phyloP scores from a whole-genome alignment of 2,329 filamentous ascomycete species.

The Penicillium sp. region DNA sequence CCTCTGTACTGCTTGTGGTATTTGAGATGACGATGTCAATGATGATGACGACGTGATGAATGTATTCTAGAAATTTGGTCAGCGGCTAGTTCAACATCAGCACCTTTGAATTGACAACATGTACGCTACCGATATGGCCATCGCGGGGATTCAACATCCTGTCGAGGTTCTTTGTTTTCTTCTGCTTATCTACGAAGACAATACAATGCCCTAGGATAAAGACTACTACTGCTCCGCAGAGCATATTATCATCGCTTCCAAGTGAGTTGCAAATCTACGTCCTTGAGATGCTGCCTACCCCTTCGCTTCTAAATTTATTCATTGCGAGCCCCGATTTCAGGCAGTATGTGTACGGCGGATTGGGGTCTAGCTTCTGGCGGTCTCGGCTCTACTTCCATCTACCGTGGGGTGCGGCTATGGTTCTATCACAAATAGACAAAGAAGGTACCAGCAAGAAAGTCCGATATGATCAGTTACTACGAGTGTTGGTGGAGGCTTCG shows the following conservation, averaged over 20 bases:
- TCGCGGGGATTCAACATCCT: too few relatives aligned
- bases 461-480: constrained; percentile 5
- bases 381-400: constrained; percentile 18
- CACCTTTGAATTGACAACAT: too few relatives aligned
- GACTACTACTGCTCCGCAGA: too few relatives aligned
- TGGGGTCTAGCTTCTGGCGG: constrained; percentile 15
- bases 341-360: constrained; percentile 5
- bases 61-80: too few relatives aligned
- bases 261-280: constrained; percentile 12
- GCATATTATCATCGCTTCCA: constrained; percentile 12
- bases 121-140: too few relatives aligned
- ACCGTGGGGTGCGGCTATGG: constrained; percentile 18
- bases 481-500: constrained; percentile 7
- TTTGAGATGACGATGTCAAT: too few relatives aligned
- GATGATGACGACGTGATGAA: too few relatives aligned
- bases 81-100: too few relatives aligned
- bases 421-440: constrained; percentile 8
- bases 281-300: constrained; percentile 12
- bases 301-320: constrained; percentile 16
- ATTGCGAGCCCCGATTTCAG: constrained; percentile 15
- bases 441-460: background rate
- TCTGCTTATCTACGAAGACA: too few relatives aligned
- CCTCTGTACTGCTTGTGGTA: too few relatives aligned
- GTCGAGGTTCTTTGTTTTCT: too few relatives aligned
- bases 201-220: too few relatives aligned